Base-by-base conservation (phyloP, 192 early-diverging fungal genomes). In the Backusella luteola region DNA sequence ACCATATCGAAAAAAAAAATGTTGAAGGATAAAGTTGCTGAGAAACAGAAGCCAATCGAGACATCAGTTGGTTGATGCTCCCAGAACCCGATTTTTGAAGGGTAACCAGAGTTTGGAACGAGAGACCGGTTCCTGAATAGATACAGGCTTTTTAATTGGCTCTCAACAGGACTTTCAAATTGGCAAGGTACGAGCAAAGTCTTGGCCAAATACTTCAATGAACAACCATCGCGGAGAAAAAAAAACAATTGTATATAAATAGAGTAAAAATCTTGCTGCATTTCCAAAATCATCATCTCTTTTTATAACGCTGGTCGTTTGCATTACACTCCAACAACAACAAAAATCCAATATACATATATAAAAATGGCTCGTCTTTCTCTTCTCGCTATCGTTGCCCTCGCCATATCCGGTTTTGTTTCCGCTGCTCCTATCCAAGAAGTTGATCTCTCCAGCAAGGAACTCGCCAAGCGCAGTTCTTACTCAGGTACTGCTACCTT, bases 401-500 rank as follows among this genome's bases (percentile, higher is more conserved):
- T 68, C 34, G n/a, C 67, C 17, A 35, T 68, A 15, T 19, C 67
- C 14, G 67, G 67, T 12, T 6, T 68, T 32, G 67, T 68, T 34
- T 68, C 35, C 15, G 67, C 67, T 34, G 67, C 67, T 34, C 67
- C 67, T 34, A 35, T 52, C 17, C 46, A 52, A 19, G 19, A 52
- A 52, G 19, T n/a, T 52, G 46, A 52, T 52, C 46, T 52, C 4
- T 52, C 44, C 12, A 49, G 19, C 4, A 49, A 17, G 44, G 44
- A 19, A 5, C 44, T 49, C 12, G 4, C 17, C 14, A 52, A 70
- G 36, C 35, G 39, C n/a, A 38, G 36, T 11, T 41, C 39, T 39
- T 70, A 41, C 42, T 21, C 21, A 6, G 69, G 69, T 17, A 41
- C 35, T 70, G 69, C 69, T 12, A 70, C 69, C 3, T 70, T 70